A percentile compares a stretch with the other conserved stretches of the same genome.
These are phyloP conservation scores for Eragrostis curvula DNA, from an alignment of 176 grass and related monocot genomes.

Conservation along the genomic window DNA sequence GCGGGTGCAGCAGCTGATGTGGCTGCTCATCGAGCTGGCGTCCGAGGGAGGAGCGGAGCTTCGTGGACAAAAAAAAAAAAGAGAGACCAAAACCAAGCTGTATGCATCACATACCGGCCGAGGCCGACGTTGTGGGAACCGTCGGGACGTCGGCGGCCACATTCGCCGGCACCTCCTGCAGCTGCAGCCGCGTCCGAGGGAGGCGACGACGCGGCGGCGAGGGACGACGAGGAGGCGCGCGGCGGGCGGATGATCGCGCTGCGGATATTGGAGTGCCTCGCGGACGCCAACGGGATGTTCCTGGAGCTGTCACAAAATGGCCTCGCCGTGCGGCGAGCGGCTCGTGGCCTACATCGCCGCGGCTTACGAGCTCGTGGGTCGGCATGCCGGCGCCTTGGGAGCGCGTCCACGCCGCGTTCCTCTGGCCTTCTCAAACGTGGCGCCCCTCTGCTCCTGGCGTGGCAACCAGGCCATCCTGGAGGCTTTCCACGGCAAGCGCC, in stretches of 20 bases:
- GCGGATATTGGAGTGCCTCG: conserved; percentile 67
- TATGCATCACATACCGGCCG: too few relatives aligned
- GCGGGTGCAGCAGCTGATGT: too few relatives aligned
- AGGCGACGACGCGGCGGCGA: conserved; percentile 7
- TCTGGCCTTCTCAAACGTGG: conserved; percentile 53
- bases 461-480: conserved; percentile 58
- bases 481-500: conserved; percentile 42
- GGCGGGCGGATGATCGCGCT: conserved; percentile 56
- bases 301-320: conserved; percentile 58
- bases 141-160: too few relatives aligned
- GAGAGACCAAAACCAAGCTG: too few relatives aligned
- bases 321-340: conserved; percentile 66
- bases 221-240: conserved; percentile 34
- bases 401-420: conserved; percentile 54
- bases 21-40: too few relatives aligned
- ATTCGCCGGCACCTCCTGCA: too few relatives aligned
- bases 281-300: conserved; percentile 49
- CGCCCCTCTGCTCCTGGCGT: conserved; percentile 50
- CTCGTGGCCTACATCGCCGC: conserved; percentile 68
- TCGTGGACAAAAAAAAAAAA: too few relatives aligned
- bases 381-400: conserved; percentile 41
- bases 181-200: conserved; percentile 6
- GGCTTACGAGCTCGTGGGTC: conserved; percentile 60
- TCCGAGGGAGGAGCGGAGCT: too few relatives aligned
- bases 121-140: too few relatives aligned